Percentiles rank a stretch among this genome's conserved stretches.
Evolutionary conservation across 208 protist genomes (phyloP).

Genomic region (Entamoeba invadens): DNA sequence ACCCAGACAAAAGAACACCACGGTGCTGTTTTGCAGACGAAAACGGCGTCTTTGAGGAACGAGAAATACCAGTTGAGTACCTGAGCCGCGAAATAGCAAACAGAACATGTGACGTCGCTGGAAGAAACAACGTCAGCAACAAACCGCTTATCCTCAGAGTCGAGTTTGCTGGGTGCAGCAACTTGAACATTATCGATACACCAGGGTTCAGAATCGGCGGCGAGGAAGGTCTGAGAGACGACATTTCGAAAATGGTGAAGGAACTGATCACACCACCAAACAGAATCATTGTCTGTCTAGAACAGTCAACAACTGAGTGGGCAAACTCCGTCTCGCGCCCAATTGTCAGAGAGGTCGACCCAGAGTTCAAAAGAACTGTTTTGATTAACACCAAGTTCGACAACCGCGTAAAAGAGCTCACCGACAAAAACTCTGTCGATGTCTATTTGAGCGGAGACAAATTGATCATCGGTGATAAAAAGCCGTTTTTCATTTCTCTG

Average conservation of each 20-base stretch:
- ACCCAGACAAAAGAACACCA: not conserved
- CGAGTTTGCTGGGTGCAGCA: not conserved
- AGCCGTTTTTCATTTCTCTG: not conserved
- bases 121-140: not conserved
- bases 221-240: not conserved
- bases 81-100: not conserved
- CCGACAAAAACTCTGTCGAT: not conserved
- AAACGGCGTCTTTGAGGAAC: not conserved
- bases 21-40: not conserved
- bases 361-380: not conserved
- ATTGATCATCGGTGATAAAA: not conserved
- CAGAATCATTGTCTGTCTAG: not conserved
- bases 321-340: not conserved
- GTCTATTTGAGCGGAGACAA: not conserved
- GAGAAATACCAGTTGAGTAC: not conserved
- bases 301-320: not conserved
- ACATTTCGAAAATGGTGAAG: not conserved
- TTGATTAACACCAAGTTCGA: not conserved
- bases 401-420: not conserved
- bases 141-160: not conserved
- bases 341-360: not conserved
- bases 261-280: not conserved
- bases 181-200: not conserved
- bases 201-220: not conserved
- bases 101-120: not conserved